These are phyloP conservation scores for Bretziella fagacearum DNA, from an alignment of 2,329 filamentous ascomycete genomes.

Conservation along the genomic window DNA sequence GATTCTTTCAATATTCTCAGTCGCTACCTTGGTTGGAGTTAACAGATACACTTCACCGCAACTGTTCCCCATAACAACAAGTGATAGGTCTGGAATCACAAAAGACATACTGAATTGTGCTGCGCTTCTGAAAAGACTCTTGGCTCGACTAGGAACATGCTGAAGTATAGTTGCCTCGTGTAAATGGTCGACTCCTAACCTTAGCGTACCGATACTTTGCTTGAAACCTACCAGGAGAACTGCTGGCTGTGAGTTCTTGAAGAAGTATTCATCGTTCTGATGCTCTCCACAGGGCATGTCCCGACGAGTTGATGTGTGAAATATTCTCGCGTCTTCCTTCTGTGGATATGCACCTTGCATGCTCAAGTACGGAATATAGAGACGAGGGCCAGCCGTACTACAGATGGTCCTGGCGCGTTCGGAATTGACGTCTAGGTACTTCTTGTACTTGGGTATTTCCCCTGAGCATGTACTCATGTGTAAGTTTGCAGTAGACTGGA, in stretches of 20 bases:
- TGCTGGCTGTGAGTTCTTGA: neutral
- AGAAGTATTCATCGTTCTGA: neutral
- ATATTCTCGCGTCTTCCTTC: too few relatives aligned
- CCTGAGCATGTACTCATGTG: too few relatives aligned
- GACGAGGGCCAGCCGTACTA: too few relatives aligned
- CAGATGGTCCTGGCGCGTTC: too few relatives aligned
- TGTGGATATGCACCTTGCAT: too few relatives aligned
- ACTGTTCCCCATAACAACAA: conserved; percentile 51
- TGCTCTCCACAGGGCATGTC: neutral
- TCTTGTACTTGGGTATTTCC: too few relatives aligned
- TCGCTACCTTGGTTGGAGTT: conserved; percentile 26
- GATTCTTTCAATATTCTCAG: conserved; percentile 13
- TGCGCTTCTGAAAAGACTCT: neutral
- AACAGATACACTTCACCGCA: conserved; percentile 48
- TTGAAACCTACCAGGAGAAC: neutral
- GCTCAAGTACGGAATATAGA: too few relatives aligned
- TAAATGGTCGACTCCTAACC: neutral
- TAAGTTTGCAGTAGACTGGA: too few relatives aligned
- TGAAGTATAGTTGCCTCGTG: neutral
- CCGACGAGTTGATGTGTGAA: neutral
- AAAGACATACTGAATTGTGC: neutral
- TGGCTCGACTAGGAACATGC: neutral
- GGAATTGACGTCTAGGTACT: too few relatives aligned
- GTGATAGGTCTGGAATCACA: conserved; percentile 51
- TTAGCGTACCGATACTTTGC: neutral